phyloP scores from a whole-genome alignment of 345 rosid species.

The Salix brachista region DNA sequence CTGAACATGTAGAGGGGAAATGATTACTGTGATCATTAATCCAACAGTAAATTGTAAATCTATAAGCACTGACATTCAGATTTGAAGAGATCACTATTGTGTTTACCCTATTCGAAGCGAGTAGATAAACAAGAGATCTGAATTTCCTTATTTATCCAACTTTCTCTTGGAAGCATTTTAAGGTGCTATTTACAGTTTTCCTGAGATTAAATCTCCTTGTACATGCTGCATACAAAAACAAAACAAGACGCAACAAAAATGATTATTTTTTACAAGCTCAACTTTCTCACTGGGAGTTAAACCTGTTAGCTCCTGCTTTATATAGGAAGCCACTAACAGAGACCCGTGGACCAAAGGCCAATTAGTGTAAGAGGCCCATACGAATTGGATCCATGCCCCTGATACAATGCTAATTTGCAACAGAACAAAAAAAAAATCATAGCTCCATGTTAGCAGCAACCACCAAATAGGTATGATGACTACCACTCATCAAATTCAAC shows the following conservation, averaged over 20 bases:
- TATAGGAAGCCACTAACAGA: background rate
- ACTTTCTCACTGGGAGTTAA: background rate
- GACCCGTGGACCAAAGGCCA: background rate
- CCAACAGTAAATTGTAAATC: background rate
- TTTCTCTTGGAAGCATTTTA: background rate
- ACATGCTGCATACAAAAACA: background rate
- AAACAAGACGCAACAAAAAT: background rate
- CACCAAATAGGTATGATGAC: background rate
- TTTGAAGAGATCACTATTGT: background rate
- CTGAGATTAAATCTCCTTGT: background rate
- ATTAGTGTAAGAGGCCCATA: background rate
- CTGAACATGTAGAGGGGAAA: background rate
- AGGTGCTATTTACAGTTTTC: background rate
- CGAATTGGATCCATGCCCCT: background rate
- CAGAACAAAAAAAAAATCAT: background rate
- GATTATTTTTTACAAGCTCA: background rate
- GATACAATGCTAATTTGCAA: background rate
- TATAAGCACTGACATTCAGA: background rate
- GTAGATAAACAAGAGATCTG: background rate
- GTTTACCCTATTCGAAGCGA: background rate
- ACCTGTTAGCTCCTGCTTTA: background rate
- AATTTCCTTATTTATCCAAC: background rate
- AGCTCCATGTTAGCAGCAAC: background rate
- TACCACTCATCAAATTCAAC: background rate
- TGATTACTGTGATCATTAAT: background rate